A percentile compares a stretch with the other conserved stretches of the same genome.
Conservation (phyloP, 2,329 filamentous ascomycete species). For the Blumeriella jaapii region DNA sequence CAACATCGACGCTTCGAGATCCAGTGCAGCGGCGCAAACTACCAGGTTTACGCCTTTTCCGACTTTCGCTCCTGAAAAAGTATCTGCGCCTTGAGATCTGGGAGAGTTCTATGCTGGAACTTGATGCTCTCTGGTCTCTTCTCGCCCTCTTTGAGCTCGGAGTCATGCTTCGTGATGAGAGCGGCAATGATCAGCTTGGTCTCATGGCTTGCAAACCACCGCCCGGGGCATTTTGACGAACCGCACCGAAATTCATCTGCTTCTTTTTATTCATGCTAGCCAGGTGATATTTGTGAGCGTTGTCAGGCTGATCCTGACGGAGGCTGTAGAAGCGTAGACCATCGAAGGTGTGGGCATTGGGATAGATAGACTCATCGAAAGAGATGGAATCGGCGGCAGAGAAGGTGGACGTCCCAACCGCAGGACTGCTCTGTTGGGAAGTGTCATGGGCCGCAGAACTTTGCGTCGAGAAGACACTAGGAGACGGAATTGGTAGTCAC, state of each 20-base stretch:
- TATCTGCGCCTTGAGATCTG: constrained; percentile 4
- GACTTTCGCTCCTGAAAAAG: constrained; percentile 6
- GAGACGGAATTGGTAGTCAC: background rate
- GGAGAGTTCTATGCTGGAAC: constrained; percentile 1
- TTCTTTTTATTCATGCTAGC: background rate
- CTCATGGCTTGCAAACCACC: constrained; percentile 11
- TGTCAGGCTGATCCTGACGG: background rate
- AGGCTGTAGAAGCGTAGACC: constrained; percentile 8
- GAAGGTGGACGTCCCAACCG: too few relatives aligned
- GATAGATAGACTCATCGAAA: background rate
- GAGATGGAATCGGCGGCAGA: constrained; percentile 1
- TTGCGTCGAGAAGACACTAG: background rate
- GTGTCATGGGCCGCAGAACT: background rate
- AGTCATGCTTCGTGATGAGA: constrained; percentile 7
- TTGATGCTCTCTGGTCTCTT: constrained; percentile 5
- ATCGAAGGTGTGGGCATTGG: constrained; percentile 6
- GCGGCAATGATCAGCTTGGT: constrained; percentile 5
- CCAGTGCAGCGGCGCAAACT: background rate
- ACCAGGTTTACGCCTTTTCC: background rate
- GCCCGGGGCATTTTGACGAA: constrained; percentile 10
- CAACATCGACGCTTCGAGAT: too few relatives aligned
- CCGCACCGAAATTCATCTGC: constrained; percentile 6
- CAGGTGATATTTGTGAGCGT: constrained; percentile 5
- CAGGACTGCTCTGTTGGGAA: too few relatives aligned
- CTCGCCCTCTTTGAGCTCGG: constrained; percentile 8